Evolutionary conservation across 1,284 basidiomycete species (phyloP).

Genomic region (Pholiota adiposa): DNA sequence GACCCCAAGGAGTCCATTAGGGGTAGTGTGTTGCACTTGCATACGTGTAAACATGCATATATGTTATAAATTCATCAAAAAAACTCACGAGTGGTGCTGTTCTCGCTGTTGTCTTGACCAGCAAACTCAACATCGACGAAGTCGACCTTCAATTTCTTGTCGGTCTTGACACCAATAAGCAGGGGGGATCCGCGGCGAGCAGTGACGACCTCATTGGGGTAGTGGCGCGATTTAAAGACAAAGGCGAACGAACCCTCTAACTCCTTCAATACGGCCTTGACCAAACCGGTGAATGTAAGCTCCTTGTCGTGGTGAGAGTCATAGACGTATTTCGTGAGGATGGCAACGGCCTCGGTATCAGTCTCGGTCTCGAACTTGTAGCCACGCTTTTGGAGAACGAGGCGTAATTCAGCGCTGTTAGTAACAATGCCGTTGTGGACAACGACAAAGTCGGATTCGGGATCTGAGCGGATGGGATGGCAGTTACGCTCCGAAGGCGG

Average conservation of each 20-base stretch:
- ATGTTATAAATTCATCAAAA: slow-evolving; percentile 2
- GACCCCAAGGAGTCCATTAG: slow-evolving; percentile 74
- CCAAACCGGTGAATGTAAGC: slow-evolving; percentile 87
- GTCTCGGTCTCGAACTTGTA: slow-evolving; percentile 97
- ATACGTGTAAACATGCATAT: slow-evolving; percentile 20
- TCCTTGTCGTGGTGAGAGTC: slow-evolving; percentile 92
- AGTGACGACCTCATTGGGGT: slow-evolving; percentile 95
- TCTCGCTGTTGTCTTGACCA: slow-evolving; percentile 66
- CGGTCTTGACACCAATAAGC: slow-evolving; percentile 98
- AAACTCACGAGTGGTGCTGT: slow-evolving; percentile 59
- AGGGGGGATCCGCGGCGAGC: slow-evolving; percentile 97
- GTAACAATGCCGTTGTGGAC: slow-evolving; percentile 99
- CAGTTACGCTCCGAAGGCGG: slow-evolving; percentile 89
- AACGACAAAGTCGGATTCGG: slow-evolving; percentile 84
- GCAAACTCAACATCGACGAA: slow-evolving; percentile 98
- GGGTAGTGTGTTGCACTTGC: slow-evolving; percentile 53
- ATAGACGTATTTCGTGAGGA: slow-evolving; percentile 96
- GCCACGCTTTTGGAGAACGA: slow-evolving; percentile 95
- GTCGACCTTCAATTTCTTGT: slow-evolving; percentile 99
- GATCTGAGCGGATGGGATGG: slow-evolving; percentile 93
- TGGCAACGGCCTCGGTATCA: slow-evolving; percentile 97
- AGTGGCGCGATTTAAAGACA: slow-evolving; percentile 98
- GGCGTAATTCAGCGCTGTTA: slow-evolving; percentile 88
- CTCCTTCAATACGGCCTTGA: slow-evolving; percentile 98
- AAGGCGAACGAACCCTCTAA: slow-evolving; percentile 99